Evolutionary conservation across 192 early-diverging fungal species (phyloP).

Genomic region (Coemansia sp.): DNA sequence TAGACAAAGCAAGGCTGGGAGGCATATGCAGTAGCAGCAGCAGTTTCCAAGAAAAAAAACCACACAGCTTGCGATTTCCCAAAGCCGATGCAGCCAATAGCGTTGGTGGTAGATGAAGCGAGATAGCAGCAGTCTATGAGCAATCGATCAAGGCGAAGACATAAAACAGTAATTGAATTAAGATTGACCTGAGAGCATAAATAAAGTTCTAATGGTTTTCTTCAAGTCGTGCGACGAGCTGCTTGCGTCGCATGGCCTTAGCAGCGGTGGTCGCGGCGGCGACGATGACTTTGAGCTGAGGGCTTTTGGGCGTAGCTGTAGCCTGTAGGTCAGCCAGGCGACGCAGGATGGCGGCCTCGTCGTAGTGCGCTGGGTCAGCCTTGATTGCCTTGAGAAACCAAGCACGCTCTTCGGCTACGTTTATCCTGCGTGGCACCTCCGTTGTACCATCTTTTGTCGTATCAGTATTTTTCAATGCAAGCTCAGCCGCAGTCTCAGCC

Average conservation of each 20-base stretch:
- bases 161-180: too few relatives aligned
- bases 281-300: constrained; percentile 48
- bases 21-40: too few relatives aligned
- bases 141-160: too few relatives aligned
- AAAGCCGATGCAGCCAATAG: too few relatives aligned
- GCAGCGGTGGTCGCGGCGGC: constrained; percentile 27
- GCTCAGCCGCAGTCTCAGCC: not conserved
- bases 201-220: constrained; percentile 5
- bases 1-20: too few relatives aligned
- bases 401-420: constrained; percentile 39
- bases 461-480: not conserved
- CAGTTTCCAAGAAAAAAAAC: too few relatives aligned
- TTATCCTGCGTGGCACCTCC: constrained; percentile 20
- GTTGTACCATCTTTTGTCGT: not conserved
- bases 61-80: too few relatives aligned
- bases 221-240: constrained; percentile 35
- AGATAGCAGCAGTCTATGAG: too few relatives aligned
- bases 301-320: constrained; percentile 19
- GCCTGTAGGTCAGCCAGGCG: constrained; percentile 34
- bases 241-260: constrained; percentile 51
- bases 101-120: too few relatives aligned
- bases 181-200: too few relatives aligned
- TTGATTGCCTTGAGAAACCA: constrained; percentile 52
- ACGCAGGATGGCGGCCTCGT: constrained; percentile 37
- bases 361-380: constrained; percentile 49